Evolutionary conservation across 1,284 basidiomycete species (phyloP), one percentile per base, ranked within the genome.

Genomic region (Inonotus obliquus): DNA sequence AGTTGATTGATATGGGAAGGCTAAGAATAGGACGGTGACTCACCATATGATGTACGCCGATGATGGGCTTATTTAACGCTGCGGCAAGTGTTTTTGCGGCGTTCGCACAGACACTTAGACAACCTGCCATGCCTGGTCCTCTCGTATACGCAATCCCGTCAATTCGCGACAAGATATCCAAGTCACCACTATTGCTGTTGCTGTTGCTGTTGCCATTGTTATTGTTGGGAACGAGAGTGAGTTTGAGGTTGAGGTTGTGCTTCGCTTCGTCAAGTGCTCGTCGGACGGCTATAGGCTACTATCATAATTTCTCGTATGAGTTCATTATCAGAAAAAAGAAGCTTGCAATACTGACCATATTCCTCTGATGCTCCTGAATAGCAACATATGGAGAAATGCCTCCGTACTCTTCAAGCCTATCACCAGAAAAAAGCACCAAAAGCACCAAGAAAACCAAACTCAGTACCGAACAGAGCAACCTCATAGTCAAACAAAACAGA

Each of bases 21-120:
- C 6, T 44, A 19, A 37, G 27, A 47, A 47, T 57, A 41, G 32
- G 17, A 37, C 49, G 56, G 7, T 14, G 25, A 69, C 78, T 54
- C 25, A 92, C 94, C 95, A 97, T 97, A 70, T 97, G 95, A 73
- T 97, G 92, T 2, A 96, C 90, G 4, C 93, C 94, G 7, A 97
- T 83, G 1, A 96, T 66, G 0, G 94, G 94, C 69, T 93, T 91
- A 47, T 81, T 77, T 6, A 85, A 76, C 0, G 85, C 87, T 0
- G 91, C 87, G 0, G 93, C 92, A 1, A 98, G 76, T 0, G 86
- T 84, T 70, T 91, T 92, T 6, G 93, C 93, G 1, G 92, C 85
- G 63, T 88, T 89, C 2, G 86, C 84, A 53, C 86, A 84, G 4
- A 94, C 87, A 32, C 81, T 82, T 4, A 98, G 79, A 71, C 92